Evolutionary conservation across 768 basidiomycete species (phyloP), one percentile per base, ranked within the genome.

Genomic region (Podaxis pistillaris): DNA sequence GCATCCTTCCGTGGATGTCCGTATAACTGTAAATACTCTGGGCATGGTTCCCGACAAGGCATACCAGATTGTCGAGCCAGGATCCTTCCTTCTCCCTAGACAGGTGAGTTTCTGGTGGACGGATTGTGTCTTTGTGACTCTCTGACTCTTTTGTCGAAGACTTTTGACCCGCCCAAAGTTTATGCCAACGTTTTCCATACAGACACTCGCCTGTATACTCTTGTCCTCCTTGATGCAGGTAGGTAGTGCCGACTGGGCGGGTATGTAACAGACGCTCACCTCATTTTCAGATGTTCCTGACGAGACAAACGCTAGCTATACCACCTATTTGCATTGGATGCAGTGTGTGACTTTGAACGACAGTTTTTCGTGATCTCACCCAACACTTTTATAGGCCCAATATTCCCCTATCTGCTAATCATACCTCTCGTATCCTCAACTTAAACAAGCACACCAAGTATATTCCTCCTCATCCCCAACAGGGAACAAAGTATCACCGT

Each of bases 181-280:
- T 85, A 83, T 65, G 85, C 86, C 4, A 92, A 88, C 58, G 86
- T 90, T 1, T 96, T 92, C 81, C 92, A 96, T 73, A 75, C 83
- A 0, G 92, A 95, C 63, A 82, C 85, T 19, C 82, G 90, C 33
- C 75, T 92, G 5, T 97, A 97, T 74, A 97, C 96, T 0, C 77
- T 99, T 65, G 72, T 99, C 38, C 86, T 99, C 74, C 77, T 98
- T 51, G 96, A 98, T 72, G 88, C 89, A 57, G 94, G 93, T 90
- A 63, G 62, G 77, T 66, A 24, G 56, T 38, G 3, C 19, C n/a
- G 59, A 17, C 17, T 54, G n/a, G 64, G 36, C 30, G 50, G 1
- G 7, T 46, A 36, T 38, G 47, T 58, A 24, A 19, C 11, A 19
- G 59, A 37, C 53, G 40, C 33, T 61, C 63, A 57, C 68, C 15